These are phyloP conservation scores for Clitoria ternatea DNA, from an alignment of 306 rosid genomes.

Conservation along the genomic window DNA sequence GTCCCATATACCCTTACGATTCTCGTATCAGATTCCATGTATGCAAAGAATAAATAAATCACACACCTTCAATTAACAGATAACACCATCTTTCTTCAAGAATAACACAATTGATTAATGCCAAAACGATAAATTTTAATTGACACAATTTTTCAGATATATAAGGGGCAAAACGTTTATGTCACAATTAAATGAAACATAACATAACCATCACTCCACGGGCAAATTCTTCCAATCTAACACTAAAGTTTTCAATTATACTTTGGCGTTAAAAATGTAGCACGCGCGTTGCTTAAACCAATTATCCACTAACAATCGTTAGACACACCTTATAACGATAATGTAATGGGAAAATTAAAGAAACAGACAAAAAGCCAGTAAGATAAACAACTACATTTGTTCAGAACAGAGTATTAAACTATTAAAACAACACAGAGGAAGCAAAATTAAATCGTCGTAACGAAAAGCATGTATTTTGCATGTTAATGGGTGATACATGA, in stretches of 20 bases:
- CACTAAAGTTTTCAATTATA: background rate
- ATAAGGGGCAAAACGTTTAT: no score
- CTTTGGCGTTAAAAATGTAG: background rate
- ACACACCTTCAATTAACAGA: background rate
- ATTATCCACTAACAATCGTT: background rate
- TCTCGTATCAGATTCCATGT: background rate
- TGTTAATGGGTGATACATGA: conserved; percentile 21
- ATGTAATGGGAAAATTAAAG: background rate
- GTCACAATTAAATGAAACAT: background rate
- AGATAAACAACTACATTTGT: background rate
- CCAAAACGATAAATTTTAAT: background rate
- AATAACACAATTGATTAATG: background rate
- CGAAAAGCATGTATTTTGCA: conserved; percentile 30
- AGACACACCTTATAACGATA: background rate
- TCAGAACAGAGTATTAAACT: background rate
- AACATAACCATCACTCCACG: background rate
- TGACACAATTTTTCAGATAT: background rate
- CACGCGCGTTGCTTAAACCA: background rate
- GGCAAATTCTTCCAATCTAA: background rate
- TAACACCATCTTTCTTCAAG: background rate
- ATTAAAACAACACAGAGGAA: background rate
- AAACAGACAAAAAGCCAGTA: background rate
- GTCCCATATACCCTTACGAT: background rate
- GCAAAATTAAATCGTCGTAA: background rate
- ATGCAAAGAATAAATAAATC: background rate